Evolutionary conservation across 1,284 basidiomycete genomes (phyloP).

Genomic region (Phellinidium pouzarii): DNA sequence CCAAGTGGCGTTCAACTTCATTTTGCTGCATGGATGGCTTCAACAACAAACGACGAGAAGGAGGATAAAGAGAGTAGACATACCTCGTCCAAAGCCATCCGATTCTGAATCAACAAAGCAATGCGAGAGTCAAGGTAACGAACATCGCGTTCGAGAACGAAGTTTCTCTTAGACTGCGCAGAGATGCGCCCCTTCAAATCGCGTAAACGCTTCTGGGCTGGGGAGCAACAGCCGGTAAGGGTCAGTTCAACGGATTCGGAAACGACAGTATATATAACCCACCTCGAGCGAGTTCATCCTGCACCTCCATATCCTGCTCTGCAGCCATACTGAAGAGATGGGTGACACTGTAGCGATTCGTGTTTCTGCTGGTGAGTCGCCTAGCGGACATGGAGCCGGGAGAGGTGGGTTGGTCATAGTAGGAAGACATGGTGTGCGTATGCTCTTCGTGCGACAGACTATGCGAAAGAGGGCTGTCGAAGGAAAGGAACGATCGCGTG

Average conservation of each 20-base stretch:
- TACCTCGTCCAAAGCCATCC: slow-evolving; percentile 94
- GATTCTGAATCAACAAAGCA: slow-evolving; percentile 94
- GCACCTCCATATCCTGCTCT: slow-evolving; percentile 97
- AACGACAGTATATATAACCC: slow-evolving; percentile 28
- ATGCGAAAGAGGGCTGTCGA: neutral
- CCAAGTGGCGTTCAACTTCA: slow-evolving; percentile 89
- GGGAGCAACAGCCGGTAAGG: neutral
- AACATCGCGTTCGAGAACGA: slow-evolving; percentile 96
- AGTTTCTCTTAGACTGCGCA: slow-evolving; percentile 98
- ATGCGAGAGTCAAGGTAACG: slow-evolving; percentile 97
- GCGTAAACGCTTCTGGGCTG: slow-evolving; percentile 91
- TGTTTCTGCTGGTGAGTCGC: slow-evolving; percentile 83
- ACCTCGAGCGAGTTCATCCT: slow-evolving; percentile 95
- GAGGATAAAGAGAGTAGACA: slow-evolving; percentile 26
- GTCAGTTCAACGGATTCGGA: slow-evolving; percentile 1
- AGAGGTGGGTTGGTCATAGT: slow-evolving; percentile 55
- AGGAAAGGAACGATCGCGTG: neutral
- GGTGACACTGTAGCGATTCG: slow-evolving; percentile 94
- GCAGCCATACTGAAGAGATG: slow-evolving; percentile 97
- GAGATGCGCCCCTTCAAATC: slow-evolving; percentile 98
- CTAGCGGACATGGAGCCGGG: slow-evolving; percentile 60
- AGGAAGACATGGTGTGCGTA: slow-evolving; percentile 32
- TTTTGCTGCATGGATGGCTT: slow-evolving; percentile 56
- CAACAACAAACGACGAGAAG: slow-evolving; percentile 7
- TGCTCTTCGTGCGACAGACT: neutral